A percentile compares a stretch with the other conserved stretches of the same genome.
These are phyloP conservation scores for Tetratostichococcus sp. DNA, from an alignment of 139 green algal genomes.

Conservation along the genomic window DNA sequence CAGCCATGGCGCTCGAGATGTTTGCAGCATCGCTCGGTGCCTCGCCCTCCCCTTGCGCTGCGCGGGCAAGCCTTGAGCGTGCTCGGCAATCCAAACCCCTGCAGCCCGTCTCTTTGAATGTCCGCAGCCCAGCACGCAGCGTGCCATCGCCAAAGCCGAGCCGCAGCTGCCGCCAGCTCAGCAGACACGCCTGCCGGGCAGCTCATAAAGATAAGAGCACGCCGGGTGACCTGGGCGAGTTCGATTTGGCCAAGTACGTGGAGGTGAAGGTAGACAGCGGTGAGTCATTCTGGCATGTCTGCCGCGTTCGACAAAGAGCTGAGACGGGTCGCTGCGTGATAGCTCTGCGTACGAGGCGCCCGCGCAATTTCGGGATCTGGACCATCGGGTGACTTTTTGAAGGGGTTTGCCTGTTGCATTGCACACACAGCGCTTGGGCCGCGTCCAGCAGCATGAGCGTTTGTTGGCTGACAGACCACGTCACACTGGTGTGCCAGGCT, in stretches of 20 bases:
- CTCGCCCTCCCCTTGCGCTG: neutral
- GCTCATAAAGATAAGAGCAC: neutral
- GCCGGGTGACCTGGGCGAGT: conserved; percentile 1
- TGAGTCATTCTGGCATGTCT: neutral
- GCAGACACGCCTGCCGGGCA: neutral
- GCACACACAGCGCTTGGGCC: too few relatives aligned
- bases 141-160: neutral
- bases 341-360: too few relatives aligned
- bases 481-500: too few relatives aligned
- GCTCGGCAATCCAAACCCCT: neutral
- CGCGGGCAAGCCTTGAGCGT: neutral
- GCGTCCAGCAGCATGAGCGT: too few relatives aligned
- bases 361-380: too few relatives aligned
- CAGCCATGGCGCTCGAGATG: neutral
- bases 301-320: neutral
- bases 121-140: neutral
- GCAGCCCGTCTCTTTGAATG: neutral
- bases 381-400: too few relatives aligned
- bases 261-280: conserved; percentile 23
- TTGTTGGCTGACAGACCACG: too few relatives aligned
- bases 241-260: conserved; percentile 20
- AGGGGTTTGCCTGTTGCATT: too few relatives aligned
- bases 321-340: too few relatives aligned
- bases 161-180: neutral
- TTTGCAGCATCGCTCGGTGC: neutral